Evolutionary conservation across 768 basidiomycete species (phyloP).

Genomic region (Fomitopsis serialis): DNA sequence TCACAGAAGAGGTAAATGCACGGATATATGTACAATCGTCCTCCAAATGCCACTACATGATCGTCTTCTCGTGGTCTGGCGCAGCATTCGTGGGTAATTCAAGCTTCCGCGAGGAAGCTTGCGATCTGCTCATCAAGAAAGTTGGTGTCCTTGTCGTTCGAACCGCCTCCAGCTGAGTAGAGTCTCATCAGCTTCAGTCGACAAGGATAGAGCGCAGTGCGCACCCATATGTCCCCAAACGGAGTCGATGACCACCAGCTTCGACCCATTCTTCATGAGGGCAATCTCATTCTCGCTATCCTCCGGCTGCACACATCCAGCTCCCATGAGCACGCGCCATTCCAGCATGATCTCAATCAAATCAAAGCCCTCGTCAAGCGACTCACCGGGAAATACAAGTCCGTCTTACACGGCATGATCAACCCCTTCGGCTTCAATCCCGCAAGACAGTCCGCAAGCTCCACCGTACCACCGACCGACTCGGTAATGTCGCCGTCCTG

Average conservation of each 20-base stretch:
- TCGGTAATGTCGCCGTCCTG: slow-evolving; percentile 42
- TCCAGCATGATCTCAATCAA: no score
- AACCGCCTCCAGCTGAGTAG: slow-evolving; percentile 37
- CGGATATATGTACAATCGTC: no score
- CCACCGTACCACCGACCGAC: slow-evolving; percentile 26
- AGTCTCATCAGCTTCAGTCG: background rate
- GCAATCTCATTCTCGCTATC: slow-evolving; percentile 47
- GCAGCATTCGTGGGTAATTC: no score
- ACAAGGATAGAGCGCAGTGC: slow-evolving; percentile 4
- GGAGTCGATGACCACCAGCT: slow-evolving; percentile 47
- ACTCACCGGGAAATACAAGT: slow-evolving; percentile 50
- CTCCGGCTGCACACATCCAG: slow-evolving; percentile 40
- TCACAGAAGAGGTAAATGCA: no score
- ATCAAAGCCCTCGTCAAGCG: background rate
- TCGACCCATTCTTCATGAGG: slow-evolving; percentile 34
- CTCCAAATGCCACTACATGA: no score
- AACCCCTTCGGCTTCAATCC: slow-evolving; percentile 46
- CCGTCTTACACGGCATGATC: slow-evolving; percentile 56
- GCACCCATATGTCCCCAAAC: slow-evolving; percentile 55
- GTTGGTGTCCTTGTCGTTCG: slow-evolving; percentile 32
- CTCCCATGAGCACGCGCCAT: background rate
- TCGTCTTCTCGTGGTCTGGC: no score
- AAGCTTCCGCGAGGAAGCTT: slow-evolving; percentile 31
- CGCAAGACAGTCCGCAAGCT: slow-evolving; percentile 36
- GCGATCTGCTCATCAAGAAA: slow-evolving; percentile 41